phyloP scores from a whole-genome alignment of 306 rosid genomes.

The Quercus gilva region DNA sequence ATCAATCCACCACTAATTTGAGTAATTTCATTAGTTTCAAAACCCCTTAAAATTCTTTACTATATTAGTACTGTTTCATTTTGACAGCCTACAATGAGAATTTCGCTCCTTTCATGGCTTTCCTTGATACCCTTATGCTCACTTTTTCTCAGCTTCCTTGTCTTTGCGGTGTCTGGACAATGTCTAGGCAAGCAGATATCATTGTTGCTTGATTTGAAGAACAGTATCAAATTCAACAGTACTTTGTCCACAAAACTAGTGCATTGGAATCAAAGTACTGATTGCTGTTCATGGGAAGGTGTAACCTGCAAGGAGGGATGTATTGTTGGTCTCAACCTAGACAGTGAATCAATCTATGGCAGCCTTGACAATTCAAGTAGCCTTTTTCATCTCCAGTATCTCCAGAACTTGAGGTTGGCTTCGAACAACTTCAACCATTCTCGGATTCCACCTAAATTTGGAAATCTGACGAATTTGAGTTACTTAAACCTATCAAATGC shows the following conservation, averaged over 20 bases:
- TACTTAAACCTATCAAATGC: slow-evolving; percentile 34
- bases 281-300: slow-evolving; percentile 53
- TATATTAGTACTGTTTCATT: not conserved
- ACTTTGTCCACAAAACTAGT: slow-evolving; percentile 17
- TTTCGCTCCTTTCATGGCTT: slow-evolving; percentile 22
- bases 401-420: slow-evolving; percentile 30
- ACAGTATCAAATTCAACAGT: not conserved
- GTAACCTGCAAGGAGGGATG: slow-evolving; percentile 31
- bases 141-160: not conserved
- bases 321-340: slow-evolving; percentile 34
- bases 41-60: too few species aligned
- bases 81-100: slow-evolving; percentile 28
- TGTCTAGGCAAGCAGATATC: slow-evolving; percentile 42
- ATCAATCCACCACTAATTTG: not conserved
- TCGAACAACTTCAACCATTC: not conserved
- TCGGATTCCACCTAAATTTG: slow-evolving; percentile 31
- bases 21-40: not conserved
- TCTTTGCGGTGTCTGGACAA: slow-evolving; percentile 18
- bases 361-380: slow-evolving; percentile 27
- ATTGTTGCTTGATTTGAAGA: slow-evolving; percentile 44
- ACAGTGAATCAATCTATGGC: slow-evolving; percentile 28
- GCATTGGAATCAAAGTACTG: slow-evolving; percentile 28
- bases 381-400: slow-evolving; percentile 30
- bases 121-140: slow-evolving; percentile 10
- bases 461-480: slow-evolving; percentile 25